A percentile compares a stretch with the other conserved stretches of the same genome.
Conservation (phyloP, 2,329 filamentous ascomycete species). For the Elsinoe necatrix region DNA sequence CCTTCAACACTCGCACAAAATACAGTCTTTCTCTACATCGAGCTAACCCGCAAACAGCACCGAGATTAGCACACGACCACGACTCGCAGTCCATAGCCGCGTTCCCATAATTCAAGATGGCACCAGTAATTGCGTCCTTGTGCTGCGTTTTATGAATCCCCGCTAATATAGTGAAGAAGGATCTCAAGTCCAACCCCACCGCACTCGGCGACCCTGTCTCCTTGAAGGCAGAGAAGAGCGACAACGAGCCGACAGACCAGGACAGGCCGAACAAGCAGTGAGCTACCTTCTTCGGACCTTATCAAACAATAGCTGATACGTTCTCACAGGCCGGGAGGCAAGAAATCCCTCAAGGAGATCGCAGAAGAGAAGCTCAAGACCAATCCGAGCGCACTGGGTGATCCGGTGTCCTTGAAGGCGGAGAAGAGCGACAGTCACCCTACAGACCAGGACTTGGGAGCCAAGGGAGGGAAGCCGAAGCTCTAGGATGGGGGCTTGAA, state of each 20-base stretch:
- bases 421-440: slow-evolving; percentile 26
- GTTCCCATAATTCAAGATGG: background rate
- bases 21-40: no score
- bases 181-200: slow-evolving; percentile 24
- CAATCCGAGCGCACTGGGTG: slow-evolving; percentile 24
- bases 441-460: slow-evolving; percentile 28
- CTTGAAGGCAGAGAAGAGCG: slow-evolving; percentile 30
- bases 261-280: slow-evolving; percentile 20
- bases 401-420: slow-evolving; percentile 26
- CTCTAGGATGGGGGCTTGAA: slow-evolving; percentile 20
- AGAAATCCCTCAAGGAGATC: slow-evolving; percentile 23
- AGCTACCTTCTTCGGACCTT: no score
- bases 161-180: slow-evolving; percentile 20
- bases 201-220: slow-evolving; percentile 31
- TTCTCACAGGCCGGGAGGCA: background rate
- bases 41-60: background rate
- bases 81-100: background rate
- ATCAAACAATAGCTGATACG: background rate
- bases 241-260: slow-evolving; percentile 24
- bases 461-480: slow-evolving; percentile 28
- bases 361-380: slow-evolving; percentile 24
- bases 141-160: background rate
- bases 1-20: no score
- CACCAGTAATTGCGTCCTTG: background rate
- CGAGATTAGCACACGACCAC: background rate